phyloP scores from a whole-genome alignment of 2,329 filamentous ascomycete genomes.

The Alternaria panax region DNA sequence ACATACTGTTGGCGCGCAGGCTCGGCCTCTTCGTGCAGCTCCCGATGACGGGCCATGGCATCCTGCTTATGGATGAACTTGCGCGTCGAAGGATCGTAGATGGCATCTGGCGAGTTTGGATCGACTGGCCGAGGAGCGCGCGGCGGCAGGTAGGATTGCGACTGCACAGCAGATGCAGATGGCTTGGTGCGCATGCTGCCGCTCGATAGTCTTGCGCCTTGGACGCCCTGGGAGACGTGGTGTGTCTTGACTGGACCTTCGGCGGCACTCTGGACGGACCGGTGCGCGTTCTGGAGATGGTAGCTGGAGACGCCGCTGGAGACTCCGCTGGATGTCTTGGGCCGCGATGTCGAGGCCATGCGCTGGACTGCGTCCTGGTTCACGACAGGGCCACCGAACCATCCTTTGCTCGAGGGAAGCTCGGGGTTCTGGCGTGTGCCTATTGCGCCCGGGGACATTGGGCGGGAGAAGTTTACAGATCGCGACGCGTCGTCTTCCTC shows the following conservation, averaged over 20 bases:
- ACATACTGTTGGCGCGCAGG: conserved; percentile 29
- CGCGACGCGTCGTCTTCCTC: conserved; percentile 55
- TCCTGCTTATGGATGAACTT: conserved; percentile 49
- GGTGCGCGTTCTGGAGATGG: conserved; percentile 36
- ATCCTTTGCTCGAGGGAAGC: conserved; percentile 40
- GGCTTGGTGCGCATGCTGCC: conserved; percentile 62
- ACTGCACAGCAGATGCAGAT: conserved; percentile 57
- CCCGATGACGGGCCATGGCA: conserved; percentile 45
- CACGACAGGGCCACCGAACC: conserved; percentile 50
- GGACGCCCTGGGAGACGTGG: conserved; percentile 41
- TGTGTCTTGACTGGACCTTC: conserved; percentile 53
- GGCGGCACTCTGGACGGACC: conserved; percentile 47
- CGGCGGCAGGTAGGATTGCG: conserved; percentile 24
- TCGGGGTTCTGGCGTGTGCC: conserved; percentile 17
- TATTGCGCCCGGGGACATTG: conserved; percentile 53
- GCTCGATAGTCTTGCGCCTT: conserved; percentile 54
- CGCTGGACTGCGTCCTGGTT: conserved; percentile 41
- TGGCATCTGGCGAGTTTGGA: conserved; percentile 47
- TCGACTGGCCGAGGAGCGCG: conserved; percentile 39
- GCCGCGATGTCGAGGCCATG: conserved; percentile 35
- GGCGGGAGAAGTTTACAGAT: conserved; percentile 63
- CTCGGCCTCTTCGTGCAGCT: conserved; percentile 38
- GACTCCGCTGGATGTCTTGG: conserved; percentile 36
- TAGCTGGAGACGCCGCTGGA: conserved; percentile 27
- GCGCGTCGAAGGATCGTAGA: conserved; percentile 48